These are phyloP conservation scores for Rostrohypoxylon terebratum DNA, from an alignment of 495 filamentous ascomycete species.

Conservation along the genomic window DNA sequence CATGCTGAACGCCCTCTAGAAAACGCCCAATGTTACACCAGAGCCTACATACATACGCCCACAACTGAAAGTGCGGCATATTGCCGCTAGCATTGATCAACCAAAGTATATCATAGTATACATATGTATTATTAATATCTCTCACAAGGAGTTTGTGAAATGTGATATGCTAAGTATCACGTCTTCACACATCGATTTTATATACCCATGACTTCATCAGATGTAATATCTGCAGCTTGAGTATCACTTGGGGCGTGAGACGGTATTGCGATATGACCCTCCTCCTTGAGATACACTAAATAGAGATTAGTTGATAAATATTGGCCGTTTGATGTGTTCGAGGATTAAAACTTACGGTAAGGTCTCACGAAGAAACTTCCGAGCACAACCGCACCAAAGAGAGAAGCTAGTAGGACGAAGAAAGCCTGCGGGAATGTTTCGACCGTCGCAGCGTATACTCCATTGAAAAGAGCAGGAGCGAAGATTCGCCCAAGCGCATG, in stretches of 20 bases:
- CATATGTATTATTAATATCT: neutral
- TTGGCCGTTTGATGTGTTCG: neutral
- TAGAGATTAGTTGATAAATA: conserved; percentile 2
- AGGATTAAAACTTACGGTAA: conserved; percentile 68
- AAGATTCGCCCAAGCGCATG: conserved; percentile 85
- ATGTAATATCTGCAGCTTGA: conserved; percentile 32
- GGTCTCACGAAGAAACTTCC: conserved; percentile 77
- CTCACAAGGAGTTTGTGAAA: neutral
- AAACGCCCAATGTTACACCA: neutral
- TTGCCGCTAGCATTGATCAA: neutral
- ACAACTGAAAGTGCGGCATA: neutral
- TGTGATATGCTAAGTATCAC: neutral
- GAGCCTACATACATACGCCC: neutral
- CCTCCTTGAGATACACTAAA: conserved; percentile 43
- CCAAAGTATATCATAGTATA: neutral
- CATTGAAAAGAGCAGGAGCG: conserved; percentile 82
- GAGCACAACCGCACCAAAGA: conserved; percentile 74
- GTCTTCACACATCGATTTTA: neutral
- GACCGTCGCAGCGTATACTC: conserved; percentile 86
- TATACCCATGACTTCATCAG: conserved; percentile 44
- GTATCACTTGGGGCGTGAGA: conserved; percentile 29
- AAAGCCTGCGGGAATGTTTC: conserved; percentile 81
- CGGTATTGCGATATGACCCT: conserved; percentile 36
- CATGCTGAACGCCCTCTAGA: neutral
- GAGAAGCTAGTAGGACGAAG: conserved; percentile 75